These are phyloP conservation scores for Thermomyces lanuginosus DNA, from an alignment of 2,329 filamentous ascomycete genomes.

Conservation along the genomic window DNA sequence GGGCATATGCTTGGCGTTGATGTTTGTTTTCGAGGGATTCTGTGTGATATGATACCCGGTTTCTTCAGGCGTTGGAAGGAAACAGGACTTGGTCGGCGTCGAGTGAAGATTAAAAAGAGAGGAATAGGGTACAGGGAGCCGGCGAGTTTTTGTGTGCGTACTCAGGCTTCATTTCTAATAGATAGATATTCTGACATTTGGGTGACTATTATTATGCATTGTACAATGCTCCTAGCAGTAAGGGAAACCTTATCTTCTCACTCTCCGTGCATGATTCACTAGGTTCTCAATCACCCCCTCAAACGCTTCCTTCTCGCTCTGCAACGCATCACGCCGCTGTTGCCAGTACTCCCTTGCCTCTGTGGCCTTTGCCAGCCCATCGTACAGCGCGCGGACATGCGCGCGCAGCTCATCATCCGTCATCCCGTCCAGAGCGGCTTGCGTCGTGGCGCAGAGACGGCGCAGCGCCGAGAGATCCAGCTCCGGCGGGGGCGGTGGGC, in stretches of 20 bases:
- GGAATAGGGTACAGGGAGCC: too few relatives aligned
- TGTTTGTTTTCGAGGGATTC: too few relatives aligned
- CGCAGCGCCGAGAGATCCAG: constrained; percentile 65
- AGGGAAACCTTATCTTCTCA: constrained; percentile 51
- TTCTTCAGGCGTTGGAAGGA: too few relatives aligned
- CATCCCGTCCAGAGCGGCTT: constrained; percentile 64
- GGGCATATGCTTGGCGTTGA: too few relatives aligned
- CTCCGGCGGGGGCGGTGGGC: constrained; percentile 50
- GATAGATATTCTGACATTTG: too few relatives aligned
- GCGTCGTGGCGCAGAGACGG: constrained; percentile 67
- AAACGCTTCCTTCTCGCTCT: constrained; percentile 83
- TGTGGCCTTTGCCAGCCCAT: constrained; percentile 53
- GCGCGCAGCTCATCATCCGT: constrained; percentile 57
- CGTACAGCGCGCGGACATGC: constrained; percentile 55
- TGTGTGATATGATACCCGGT: too few relatives aligned
- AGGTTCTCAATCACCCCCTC: constrained; percentile 95
- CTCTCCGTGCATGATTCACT: constrained; percentile 76
- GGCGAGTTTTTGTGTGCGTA: too few relatives aligned
- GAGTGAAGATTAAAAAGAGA: too few relatives aligned
- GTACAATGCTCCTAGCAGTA: too few relatives aligned
- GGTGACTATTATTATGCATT: too few relatives aligned
- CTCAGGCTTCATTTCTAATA: too few relatives aligned
- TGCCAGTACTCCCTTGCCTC: constrained; percentile 79
- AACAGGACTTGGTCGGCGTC: too few relatives aligned
- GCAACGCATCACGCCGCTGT: constrained; percentile 65